phyloP scores from a whole-genome alignment of 129 eudicot species.

The Ambrosia artemisiifolia region DNA sequence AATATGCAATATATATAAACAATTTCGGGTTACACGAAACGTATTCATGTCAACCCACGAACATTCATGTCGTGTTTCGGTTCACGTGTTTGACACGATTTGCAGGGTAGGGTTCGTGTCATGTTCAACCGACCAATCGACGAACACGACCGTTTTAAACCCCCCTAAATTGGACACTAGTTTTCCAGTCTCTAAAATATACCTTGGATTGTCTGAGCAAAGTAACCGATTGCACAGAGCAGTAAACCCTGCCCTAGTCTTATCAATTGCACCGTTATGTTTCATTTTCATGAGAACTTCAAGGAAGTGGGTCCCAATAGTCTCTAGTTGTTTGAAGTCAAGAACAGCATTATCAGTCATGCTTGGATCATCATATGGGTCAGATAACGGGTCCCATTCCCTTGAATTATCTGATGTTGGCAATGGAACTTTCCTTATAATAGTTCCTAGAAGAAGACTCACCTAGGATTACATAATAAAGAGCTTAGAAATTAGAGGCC shows the following conservation, averaged over 20 bases:
- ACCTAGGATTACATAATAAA: constrained; percentile 46
- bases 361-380: constrained; percentile 26
- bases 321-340: constrained; percentile 83
- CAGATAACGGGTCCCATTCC: constrained; percentile 8
- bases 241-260: constrained; percentile 99
- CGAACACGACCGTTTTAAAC: too few species aligned
- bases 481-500: neutral
- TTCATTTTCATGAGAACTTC: constrained; percentile 97
- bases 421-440: constrained; percentile 90
- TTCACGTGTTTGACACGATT: too few species aligned
- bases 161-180: neutral
- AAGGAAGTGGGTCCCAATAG: constrained; percentile 82
- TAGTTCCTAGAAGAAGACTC: constrained; percentile 95
- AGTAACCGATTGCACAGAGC: constrained; percentile 98
- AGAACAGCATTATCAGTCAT: constrained; percentile 52
- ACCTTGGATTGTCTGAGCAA: constrained; percentile 92
- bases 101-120: too few species aligned
- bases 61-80: too few species aligned
- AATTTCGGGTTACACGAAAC: too few species aligned
- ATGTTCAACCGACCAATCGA: too few species aligned
- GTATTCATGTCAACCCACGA: too few species aligned
- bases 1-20: too few species aligned
- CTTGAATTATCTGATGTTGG: constrained; percentile 56
- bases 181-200: neutral
- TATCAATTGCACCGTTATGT: constrained; percentile 98